phyloP scores from a whole-genome alignment of 1,284 basidiomycete genomes.

The Ceratobasidium sp. region DNA sequence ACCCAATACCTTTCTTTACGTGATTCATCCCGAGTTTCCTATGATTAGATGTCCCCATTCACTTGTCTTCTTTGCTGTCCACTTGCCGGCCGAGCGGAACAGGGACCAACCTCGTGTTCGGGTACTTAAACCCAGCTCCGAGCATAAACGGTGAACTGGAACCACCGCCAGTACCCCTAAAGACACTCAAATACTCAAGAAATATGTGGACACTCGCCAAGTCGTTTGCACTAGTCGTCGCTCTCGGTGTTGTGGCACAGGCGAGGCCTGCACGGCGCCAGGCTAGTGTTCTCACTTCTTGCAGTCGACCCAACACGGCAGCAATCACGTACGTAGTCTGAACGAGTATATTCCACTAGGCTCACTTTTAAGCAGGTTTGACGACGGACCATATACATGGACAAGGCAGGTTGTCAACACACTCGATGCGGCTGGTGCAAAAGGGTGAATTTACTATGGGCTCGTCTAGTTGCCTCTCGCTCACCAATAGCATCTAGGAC shows the following conservation, averaged over 20 bases:
- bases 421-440: constrained; percentile 8
- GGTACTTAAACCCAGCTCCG: no score
- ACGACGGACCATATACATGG: constrained; percentile 37
- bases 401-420: constrained; percentile 4
- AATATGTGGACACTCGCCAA: not conserved
- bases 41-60: not conserved
- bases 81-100: not conserved
- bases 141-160: no score
- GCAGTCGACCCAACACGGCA: constrained; percentile 15
- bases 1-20: no score
- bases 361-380: constrained; percentile 7
- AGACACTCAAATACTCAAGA: not conserved
- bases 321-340: constrained; percentile 23
- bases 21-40: no score
- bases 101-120: not conserved
- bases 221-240: not conserved
- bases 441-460: constrained; percentile 15
- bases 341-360: not conserved
- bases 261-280: constrained; percentile 1
- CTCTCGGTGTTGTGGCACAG: constrained; percentile 10
- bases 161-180: no score
- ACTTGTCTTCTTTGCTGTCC: not conserved
- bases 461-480: not conserved
- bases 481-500: constrained; percentile 2
- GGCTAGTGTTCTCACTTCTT: constrained; percentile 6